Conservation (phyloP, 768 basidiomycete genomes). For the Leccinum arenicola region DNA sequence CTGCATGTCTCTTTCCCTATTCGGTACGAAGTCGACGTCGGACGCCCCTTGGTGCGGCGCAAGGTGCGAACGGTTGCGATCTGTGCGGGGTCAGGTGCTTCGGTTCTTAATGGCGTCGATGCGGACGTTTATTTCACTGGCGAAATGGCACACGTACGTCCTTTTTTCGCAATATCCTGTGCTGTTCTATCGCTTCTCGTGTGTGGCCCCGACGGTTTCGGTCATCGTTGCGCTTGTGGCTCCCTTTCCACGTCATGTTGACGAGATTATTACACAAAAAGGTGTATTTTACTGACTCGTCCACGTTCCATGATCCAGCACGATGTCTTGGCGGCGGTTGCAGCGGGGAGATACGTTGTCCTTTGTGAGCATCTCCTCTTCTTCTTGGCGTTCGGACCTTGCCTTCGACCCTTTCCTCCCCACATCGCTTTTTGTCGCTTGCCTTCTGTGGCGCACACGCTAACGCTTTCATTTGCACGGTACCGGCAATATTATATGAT, state of each 20-base stretch:
- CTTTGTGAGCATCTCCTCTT: conserved; percentile 56
- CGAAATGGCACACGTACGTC: no score
- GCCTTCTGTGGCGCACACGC: conserved; percentile 12
- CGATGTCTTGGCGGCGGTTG: conserved; percentile 80
- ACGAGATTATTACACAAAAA: background rate
- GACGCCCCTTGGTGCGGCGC: no score
- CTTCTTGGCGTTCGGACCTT: background rate
- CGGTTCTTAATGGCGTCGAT: no score
- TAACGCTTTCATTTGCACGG: conserved; percentile 12
- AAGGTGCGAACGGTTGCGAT: no score
- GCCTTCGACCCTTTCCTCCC: background rate
- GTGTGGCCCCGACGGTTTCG: no score
- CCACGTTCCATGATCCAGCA: conserved; percentile 53
- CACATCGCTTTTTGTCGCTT: background rate
- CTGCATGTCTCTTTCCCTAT: no score
- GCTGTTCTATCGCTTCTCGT: no score
- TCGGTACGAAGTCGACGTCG: no score
- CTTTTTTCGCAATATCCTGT: no score
- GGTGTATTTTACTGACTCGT: conserved; percentile 1
- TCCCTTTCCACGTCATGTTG: conserved; percentile 12
- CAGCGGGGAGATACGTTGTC: conserved; percentile 74
- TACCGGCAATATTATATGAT: conserved; percentile 19
- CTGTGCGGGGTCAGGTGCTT: no score
- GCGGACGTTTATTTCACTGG: no score
- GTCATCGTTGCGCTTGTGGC: background rate